Conservation (phyloP, 1,284 basidiomycete species). For the Schizopora paradoxa region DNA sequence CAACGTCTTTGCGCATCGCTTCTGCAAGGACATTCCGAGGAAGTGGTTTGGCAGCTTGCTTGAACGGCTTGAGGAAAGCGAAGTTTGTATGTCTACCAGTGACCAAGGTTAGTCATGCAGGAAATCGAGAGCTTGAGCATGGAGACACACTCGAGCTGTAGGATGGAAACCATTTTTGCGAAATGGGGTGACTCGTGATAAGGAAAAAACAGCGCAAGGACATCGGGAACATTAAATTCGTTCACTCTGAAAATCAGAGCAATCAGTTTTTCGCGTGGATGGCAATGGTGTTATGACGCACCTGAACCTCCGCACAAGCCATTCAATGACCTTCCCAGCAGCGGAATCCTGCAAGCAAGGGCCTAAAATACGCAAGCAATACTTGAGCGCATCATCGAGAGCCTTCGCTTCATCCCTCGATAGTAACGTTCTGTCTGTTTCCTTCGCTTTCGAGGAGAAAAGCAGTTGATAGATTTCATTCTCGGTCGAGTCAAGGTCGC, state of each 20-base stretch:
- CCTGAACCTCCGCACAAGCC: constrained; percentile 93
- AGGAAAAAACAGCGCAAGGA: constrained; percentile 84
- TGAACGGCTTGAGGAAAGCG: constrained; percentile 70
- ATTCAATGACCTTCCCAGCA: constrained; percentile 87
- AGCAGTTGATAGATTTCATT: constrained; percentile 30
- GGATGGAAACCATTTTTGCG: constrained; percentile 85
- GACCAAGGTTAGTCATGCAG: background rate
- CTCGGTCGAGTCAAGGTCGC: constrained; percentile 57
- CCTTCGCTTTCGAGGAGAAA: constrained; percentile 80
- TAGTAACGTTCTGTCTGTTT: constrained; percentile 80
- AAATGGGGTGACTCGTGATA: constrained; percentile 97
- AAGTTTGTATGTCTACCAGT: constrained; percentile 45
- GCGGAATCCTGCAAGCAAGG: constrained; percentile 80
- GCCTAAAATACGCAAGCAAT: constrained; percentile 70
- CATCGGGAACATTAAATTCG: constrained; percentile 85
- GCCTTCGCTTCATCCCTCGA: constrained; percentile 56
- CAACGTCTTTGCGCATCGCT: constrained; percentile 68
- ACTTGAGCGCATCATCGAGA: constrained; percentile 56
- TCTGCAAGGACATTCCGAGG: constrained; percentile 62
- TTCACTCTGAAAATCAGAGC: constrained; percentile 72
- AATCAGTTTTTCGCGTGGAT: background rate
- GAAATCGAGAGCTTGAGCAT: constrained; percentile 4
- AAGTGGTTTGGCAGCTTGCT: constrained; percentile 69
- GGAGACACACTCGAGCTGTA: constrained; percentile 62
- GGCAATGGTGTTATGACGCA: constrained; percentile 32